phyloP scores from a whole-genome alignment of 1,284 basidiomycete species.

The Ustilago lituana region DNA sequence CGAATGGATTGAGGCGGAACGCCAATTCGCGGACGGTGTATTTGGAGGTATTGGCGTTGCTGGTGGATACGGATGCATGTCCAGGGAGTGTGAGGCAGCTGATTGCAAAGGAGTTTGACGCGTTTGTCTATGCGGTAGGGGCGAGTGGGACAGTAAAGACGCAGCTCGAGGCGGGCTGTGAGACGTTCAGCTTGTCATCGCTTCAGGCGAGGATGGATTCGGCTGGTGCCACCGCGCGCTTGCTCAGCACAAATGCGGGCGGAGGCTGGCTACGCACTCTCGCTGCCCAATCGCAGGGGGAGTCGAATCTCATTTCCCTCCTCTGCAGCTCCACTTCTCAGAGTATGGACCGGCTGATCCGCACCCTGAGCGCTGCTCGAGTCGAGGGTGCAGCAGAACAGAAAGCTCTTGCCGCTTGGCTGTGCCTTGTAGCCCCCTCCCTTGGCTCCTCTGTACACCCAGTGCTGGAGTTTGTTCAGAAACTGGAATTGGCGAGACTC shows the following conservation, averaged over 20 bases:
- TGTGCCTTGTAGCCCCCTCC: constrained; percentile 6
- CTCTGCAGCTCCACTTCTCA: neutral
- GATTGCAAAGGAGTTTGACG: constrained; percentile 13
- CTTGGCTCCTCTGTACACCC: neutral
- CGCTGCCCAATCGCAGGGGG: neutral
- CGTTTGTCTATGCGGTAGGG: constrained; percentile 14
- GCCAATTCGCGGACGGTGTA: constrained; percentile 26
- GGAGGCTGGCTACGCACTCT: constrained; percentile 12
- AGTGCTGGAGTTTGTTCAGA: constrained; percentile 11
- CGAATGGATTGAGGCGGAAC: constrained; percentile 27
- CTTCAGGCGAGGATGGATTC: constrained; percentile 33
- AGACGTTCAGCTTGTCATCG: constrained; percentile 23
- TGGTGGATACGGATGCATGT: constrained; percentile 38
- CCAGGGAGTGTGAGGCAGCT: constrained; percentile 22
- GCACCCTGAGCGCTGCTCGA: no score
- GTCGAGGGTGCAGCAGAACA: constrained; percentile 7
- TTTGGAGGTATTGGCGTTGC: constrained; percentile 33
- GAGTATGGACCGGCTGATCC: neutral
- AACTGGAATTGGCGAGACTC: constrained; percentile 1
- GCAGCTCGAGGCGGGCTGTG: constrained; percentile 18
- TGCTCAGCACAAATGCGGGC: constrained; percentile 8
- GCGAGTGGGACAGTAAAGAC: neutral
- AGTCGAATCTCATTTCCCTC: constrained; percentile 1
- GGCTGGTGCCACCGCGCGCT: constrained; percentile 9
- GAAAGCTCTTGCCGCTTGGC: constrained; percentile 24